Conservation (phyloP, 75 land plant species). For the Picea sitchensis region DNA sequence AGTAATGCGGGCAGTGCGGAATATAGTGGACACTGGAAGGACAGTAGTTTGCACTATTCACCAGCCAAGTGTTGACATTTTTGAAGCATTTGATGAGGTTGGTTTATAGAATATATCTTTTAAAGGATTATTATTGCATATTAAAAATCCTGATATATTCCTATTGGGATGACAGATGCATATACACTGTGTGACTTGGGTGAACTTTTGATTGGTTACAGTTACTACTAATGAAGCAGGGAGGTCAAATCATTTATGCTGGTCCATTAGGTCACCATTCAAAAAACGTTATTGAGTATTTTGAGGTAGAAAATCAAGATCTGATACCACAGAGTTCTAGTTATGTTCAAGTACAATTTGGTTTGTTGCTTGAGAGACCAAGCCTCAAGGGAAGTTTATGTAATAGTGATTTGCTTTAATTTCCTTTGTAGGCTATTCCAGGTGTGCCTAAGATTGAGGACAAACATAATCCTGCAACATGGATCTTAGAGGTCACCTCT, state of each 20-base stretch:
- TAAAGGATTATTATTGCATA: neutral
- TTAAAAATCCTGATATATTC: neutral
- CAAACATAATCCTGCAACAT: conserved; percentile 69
- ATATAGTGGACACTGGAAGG: conserved; percentile 34
- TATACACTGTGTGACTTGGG: neutral
- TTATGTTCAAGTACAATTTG: neutral
- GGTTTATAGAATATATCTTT: too few relatives aligned
- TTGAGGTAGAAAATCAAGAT: conserved; percentile 23
- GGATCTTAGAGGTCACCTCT: conserved; percentile 71
- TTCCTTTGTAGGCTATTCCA: conserved; percentile 25
- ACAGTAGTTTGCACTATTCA: conserved; percentile 35
- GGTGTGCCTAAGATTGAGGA: conserved; percentile 54
- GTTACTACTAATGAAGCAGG: conserved; percentile 51
- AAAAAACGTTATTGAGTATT: conserved; percentile 34
- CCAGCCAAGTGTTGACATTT: conserved; percentile 33
- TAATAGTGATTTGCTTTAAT: neutral
- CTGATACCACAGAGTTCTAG: too few relatives aligned
- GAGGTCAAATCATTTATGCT: conserved; percentile 47
- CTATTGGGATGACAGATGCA: neutral
- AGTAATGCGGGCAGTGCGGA: conserved; percentile 25
- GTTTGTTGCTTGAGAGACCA: neutral
- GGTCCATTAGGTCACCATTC: conserved; percentile 41
- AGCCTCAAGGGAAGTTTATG: neutral
- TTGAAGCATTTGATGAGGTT: conserved; percentile 48
- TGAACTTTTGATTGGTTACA: conserved; percentile 9